Evolutionary conservation across 768 basidiomycete species (phyloP), one percentile per base, ranked within the genome.

Genomic region (Phallus indusiatus): DNA sequence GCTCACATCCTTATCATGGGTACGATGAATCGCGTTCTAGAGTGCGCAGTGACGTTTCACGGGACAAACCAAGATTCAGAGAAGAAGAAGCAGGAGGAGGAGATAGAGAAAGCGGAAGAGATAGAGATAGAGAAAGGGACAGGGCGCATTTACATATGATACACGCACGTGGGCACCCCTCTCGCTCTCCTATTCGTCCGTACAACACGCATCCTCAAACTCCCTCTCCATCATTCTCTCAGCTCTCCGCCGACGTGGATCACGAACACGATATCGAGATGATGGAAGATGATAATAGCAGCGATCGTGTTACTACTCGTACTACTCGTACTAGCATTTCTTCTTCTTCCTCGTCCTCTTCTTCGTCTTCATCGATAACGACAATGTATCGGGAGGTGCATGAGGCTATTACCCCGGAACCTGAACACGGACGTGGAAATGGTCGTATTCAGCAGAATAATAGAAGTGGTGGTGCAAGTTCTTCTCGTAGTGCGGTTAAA

Each of bases 341-440:
- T 47, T 10, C 37, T 21, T 14, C 55, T 47, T 5, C 37, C 22
- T 21, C 55, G 34, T 1, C 9, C 48, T 49, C 55, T 21, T 7
- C 37, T 33, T 24, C 24, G 28, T 16, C 16, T 10, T 20, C 21
- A 11, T n/a, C 21, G 47, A 49, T 11, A 57, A 46, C 24, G 56
- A 57, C 28, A 7, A 42, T 11, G 33, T 50, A 35, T 18, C 49
- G 52, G 8, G 24, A 48, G 5, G 36, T 51, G 34, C 57, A 59
- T 36, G 57, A 59, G 49, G 57, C 57, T 14, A 51, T 59, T 20
- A 59, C 57, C 8, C 57, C 57, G 2, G 57, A 59, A 18, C 57
- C 57, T n/a, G 49, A 51, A 2, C 16, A 21, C 18, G 16, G 21
- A 51, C 14, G 4, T 22, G 2, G 12, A 8, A 7, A 16, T 14